Percentiles rank a stretch among this genome's conserved stretches.
Evolutionary conservation across 2,329 filamentous ascomycete genomes (phyloP).

Genomic region (Pestalotiopsis fici): DNA sequence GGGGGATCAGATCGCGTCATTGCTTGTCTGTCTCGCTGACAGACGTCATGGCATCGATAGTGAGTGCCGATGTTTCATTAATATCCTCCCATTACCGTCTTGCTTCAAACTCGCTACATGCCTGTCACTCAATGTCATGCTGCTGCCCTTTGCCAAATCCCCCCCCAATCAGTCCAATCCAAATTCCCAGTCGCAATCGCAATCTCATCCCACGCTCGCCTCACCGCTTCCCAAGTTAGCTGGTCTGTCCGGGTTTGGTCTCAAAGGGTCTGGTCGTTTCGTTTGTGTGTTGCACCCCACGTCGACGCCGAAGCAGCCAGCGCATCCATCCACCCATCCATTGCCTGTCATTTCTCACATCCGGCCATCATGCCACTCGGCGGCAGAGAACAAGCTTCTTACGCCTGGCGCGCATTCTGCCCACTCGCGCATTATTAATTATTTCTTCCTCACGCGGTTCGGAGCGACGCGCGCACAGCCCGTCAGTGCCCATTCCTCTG

Average conservation of each 20-base stretch:
- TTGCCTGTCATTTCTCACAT: constrained; percentile 9
- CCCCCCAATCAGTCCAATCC: neutral
- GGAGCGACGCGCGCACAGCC: constrained; percentile 12
- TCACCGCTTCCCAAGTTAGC: constrained; percentile 4
- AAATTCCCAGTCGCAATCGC: no score
- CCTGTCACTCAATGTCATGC: neutral
- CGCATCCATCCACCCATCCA: neutral
- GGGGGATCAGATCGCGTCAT: neutral
- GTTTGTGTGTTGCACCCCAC: constrained; percentile 6
- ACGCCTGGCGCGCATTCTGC: neutral
- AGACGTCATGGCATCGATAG: constrained; percentile 34
- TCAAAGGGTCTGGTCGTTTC: neutral
- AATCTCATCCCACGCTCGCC: neutral
- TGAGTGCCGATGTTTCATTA: constrained; percentile 22
- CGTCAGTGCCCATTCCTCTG: neutral
- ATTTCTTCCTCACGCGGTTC: constrained; percentile 10
- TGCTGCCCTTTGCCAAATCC: neutral
- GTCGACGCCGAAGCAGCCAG: neutral
- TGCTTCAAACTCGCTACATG: neutral
- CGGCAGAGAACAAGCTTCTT: constrained; percentile 2
- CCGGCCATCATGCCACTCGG: neutral
- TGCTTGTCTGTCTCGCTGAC: constrained; percentile 9
- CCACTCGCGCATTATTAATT: neutral
- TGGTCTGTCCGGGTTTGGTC: neutral
- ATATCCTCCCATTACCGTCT: constrained; percentile 11